A percentile compares a stretch with the other conserved stretches of the same genome.
Evolutionary conservation across 305 asterid species (phyloP).

Genomic region (Solanum chacoense): DNA sequence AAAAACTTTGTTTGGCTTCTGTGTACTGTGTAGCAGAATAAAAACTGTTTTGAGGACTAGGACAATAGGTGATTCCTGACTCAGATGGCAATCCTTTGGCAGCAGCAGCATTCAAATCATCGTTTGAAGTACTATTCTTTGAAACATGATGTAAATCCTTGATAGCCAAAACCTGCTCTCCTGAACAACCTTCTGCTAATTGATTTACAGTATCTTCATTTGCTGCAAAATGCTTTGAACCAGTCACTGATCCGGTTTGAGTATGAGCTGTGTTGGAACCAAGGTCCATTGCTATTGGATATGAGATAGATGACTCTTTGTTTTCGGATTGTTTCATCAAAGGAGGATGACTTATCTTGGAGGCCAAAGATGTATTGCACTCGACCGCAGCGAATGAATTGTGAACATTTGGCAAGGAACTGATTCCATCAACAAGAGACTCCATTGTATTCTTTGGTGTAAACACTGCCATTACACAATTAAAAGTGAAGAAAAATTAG

Average conservation of each 20-base stretch:
- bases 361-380: slow-evolving; percentile 21
- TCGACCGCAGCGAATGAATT: slow-evolving; percentile 25
- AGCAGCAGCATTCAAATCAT: slow-evolving; percentile 16
- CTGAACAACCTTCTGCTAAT: slow-evolving; percentile 15
- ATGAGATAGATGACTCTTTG: slow-evolving; percentile 32
- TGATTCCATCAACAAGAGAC: slow-evolving; percentile 56
- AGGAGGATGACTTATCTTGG: slow-evolving; percentile 39
- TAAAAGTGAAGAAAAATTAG: slow-evolving; percentile 7
- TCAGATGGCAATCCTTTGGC: slow-evolving; percentile 35
- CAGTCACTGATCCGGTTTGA: slow-evolving; percentile 16
- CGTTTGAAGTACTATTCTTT: slow-evolving; percentile 17
- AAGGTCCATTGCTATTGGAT: slow-evolving; percentile 16
- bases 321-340: slow-evolving; percentile 24
- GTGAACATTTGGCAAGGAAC: slow-evolving; percentile 39
- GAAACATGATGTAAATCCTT: slow-evolving; percentile 19
- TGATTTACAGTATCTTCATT: slow-evolving; percentile 18
- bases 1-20: slow-evolving; percentile 89
- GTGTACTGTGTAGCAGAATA: slow-evolving; percentile 66
- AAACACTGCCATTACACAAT: slow-evolving; percentile 17
- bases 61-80: slow-evolving; percentile 34
- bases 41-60: slow-evolving; percentile 84
- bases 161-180: slow-evolving; percentile 1
- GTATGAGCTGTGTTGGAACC: slow-evolving; percentile 18
- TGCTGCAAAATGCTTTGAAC: slow-evolving; percentile 28
- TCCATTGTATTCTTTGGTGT: slow-evolving; percentile 38